These are phyloP conservation scores for Pichia deserticola DNA, from an alignment of 805 yeast genomes.

Conservation along the genomic window DNA sequence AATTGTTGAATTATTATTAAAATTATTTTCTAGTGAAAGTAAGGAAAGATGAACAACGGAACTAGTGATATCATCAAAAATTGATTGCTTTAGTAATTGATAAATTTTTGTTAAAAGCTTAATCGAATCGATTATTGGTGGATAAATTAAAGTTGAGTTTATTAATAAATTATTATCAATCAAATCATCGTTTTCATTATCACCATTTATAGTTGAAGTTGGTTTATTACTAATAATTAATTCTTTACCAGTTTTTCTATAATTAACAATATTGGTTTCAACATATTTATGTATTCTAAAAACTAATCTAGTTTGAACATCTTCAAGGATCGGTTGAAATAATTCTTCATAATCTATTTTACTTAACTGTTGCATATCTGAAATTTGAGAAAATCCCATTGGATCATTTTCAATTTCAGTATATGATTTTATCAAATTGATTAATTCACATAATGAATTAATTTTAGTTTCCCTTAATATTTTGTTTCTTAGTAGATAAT, in stretches of 20 bases:
- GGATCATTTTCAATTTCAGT: constrained; percentile 49
- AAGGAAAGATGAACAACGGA: constrained; percentile 76
- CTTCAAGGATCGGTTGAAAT: constrained; percentile 65
- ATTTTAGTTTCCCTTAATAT: constrained; percentile 68
- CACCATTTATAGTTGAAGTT: constrained; percentile 1
- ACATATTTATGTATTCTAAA: constrained; percentile 71
- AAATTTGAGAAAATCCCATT: constrained; percentile 9
- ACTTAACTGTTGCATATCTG: constrained; percentile 5
- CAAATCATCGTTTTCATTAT: background rate
- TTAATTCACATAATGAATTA: constrained; percentile 62
- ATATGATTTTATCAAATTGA: constrained; percentile 60
- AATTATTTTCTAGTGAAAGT: constrained; percentile 49
- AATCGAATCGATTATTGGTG: constrained; percentile 65
- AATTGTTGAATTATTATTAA: constrained; percentile 39
- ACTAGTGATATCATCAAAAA: constrained; percentile 87
- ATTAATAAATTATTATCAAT: background rate
- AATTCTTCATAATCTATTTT: constrained; percentile 47
- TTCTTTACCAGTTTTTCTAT: constrained; percentile 62
- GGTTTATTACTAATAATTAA: constrained; percentile 47
- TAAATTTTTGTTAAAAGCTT: constrained; percentile 69
- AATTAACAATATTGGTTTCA: constrained; percentile 59
- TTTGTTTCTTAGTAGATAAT: constrained; percentile 58
- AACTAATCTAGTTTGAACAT: constrained; percentile 71
- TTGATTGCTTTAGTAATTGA: constrained; percentile 66
- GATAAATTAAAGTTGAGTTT: constrained; percentile 32